Percentiles rank a stretch among this genome's conserved stretches.
phyloP scores from a whole-genome alignment of 352 stramenopile species.

The Phytophthora palmivora region DNA sequence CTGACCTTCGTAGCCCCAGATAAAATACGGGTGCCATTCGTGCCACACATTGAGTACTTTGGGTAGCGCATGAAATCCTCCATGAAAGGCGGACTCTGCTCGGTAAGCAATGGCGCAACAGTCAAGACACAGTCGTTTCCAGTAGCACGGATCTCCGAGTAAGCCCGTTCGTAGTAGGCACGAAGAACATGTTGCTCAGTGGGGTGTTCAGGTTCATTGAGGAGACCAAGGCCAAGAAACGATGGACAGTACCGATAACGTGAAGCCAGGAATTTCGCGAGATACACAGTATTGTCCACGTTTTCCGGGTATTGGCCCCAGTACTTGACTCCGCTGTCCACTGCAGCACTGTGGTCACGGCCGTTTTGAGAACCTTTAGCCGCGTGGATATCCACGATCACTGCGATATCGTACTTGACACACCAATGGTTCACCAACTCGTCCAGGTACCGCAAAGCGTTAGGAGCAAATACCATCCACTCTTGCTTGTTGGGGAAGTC shows the following conservation, averaged over 20 bases:
- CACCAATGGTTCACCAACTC: conserved; percentile 59
- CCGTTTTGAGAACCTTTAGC: conserved; percentile 87
- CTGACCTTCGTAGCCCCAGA: conserved; percentile 84
- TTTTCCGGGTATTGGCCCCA: conserved; percentile 76
- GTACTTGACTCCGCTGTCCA: conserved; percentile 49
- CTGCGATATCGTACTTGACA: conserved; percentile 54
- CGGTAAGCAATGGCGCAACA: conserved; percentile 61
- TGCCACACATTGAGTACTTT: conserved; percentile 82
- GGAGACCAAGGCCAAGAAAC: conserved; percentile 78
- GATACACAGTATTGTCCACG: conserved; percentile 61
- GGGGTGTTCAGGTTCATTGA: conserved; percentile 74
- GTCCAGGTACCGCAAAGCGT: conserved; percentile 59
- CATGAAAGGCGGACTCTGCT: conserved; percentile 64
- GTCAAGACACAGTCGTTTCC: conserved; percentile 82
- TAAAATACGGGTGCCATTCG: conserved; percentile 89
- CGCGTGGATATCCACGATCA: conserved; percentile 84
- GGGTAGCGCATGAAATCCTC: conserved; percentile 67
- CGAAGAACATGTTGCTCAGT: conserved; percentile 68
- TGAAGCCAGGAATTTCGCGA: conserved; percentile 61
- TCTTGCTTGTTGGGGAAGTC: conserved; percentile 53
- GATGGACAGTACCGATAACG: conserved; percentile 74
- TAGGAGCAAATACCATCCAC: conserved; percentile 56
- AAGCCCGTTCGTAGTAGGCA: conserved; percentile 79
- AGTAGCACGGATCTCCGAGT: conserved; percentile 65
- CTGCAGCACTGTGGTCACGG: conserved; percentile 73